A percentile compares a stretch with the other conserved stretches of the same genome.
Evolutionary conservation across 2,329 filamentous ascomycete species (phyloP).

Genomic region (Fusarium albosuccineum): DNA sequence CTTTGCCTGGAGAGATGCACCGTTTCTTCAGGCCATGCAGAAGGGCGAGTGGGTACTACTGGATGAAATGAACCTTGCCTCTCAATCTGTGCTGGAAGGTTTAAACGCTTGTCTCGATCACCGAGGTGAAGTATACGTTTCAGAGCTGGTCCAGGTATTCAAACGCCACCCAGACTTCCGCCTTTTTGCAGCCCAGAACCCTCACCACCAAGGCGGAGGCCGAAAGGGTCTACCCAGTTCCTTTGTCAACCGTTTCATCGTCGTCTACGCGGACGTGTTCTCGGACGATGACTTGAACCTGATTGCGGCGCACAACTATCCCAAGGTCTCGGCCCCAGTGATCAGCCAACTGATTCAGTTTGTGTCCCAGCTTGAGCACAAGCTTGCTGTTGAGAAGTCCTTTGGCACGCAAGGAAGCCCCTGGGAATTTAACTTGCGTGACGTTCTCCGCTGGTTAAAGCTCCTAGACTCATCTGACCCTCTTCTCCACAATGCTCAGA

Average conservation of each 20-base stretch:
- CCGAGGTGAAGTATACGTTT: constrained; percentile 93
- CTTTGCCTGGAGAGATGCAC: constrained; percentile 95
- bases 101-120: constrained; percentile 97
- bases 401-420: constrained; percentile 78
- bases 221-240: constrained; percentile 94
- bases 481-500: constrained; percentile 70
- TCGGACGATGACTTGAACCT: constrained; percentile 81
- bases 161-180: constrained; percentile 88
- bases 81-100: constrained; percentile 95
- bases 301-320: constrained; percentile 85
- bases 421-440: constrained; percentile 96
- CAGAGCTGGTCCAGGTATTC: constrained; percentile 95
- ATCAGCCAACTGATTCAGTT: constrained; percentile 80
- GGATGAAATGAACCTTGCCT: constrained; percentile 99
- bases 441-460: constrained; percentile 89
- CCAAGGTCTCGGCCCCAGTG: constrained; percentile 68
- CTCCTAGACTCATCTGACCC: constrained; percentile 67
- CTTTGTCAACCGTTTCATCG: constrained; percentile 97
- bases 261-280: constrained; percentile 96
- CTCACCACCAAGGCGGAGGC: constrained; percentile 95
- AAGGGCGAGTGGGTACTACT: constrained; percentile 95
- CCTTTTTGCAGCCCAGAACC: constrained; percentile 98
- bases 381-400: constrained; percentile 70
- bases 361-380: constrained; percentile 81
- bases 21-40: constrained; percentile 97